Evolutionary conservation across 2,329 filamentous ascomycete genomes (phyloP).

Genomic region (Chrysoporthe cubensis): DNA sequence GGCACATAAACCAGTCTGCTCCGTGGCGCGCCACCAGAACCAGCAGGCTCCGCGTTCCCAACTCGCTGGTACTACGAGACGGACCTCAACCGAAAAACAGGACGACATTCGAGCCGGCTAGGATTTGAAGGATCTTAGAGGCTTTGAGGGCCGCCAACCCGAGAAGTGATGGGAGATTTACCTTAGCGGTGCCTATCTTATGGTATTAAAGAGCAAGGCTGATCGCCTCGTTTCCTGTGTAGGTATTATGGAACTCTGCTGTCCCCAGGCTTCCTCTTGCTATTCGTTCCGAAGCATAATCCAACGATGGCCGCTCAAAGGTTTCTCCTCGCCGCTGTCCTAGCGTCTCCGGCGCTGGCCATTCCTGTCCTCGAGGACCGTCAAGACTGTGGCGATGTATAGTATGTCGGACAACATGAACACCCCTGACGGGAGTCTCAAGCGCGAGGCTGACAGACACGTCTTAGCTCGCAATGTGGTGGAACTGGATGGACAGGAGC

Average conservation of each 20-base stretch:
- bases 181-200: background rate
- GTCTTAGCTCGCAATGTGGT: constrained; percentile 46
- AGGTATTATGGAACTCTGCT: background rate
- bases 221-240: background rate
- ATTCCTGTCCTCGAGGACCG: constrained; percentile 13
- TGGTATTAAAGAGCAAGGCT: constrained; percentile 5
- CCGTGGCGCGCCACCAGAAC: background rate
- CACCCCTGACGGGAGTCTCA: background rate
- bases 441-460: constrained; percentile 14
- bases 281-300: background rate
- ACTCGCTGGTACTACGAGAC: background rate
- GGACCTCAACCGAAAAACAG: background rate
- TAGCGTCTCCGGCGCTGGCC: constrained; percentile 36
- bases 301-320: constrained; percentile 33
- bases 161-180: background rate
- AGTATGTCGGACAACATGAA: constrained; percentile 33
- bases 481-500: constrained; percentile 48
- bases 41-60: background rate
- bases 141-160: constrained; percentile 9
- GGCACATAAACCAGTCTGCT: background rate
- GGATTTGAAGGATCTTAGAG: background rate
- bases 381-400: constrained; percentile 27
- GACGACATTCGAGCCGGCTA: background rate
- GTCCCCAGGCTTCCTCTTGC: background rate
- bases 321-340: constrained; percentile 40